phyloP scores from a whole-genome alignment of 140 eudicot species.

The Senecio squalidus region DNA sequence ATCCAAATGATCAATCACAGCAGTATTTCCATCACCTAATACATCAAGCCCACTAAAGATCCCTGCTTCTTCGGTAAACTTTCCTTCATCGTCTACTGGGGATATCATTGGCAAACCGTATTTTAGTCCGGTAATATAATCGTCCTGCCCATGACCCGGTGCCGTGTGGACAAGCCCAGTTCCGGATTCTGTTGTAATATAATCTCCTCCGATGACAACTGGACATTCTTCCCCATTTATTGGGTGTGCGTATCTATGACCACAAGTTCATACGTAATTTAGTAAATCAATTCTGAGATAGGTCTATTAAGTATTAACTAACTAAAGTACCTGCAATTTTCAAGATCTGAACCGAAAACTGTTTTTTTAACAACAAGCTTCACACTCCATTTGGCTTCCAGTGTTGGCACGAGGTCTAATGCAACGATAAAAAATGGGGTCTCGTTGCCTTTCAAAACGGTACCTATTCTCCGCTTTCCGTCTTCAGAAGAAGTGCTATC shows the following conservation, averaged over 20 bases:
- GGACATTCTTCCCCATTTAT: constrained; percentile 84
- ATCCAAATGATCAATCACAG: constrained; percentile 82
- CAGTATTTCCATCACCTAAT: constrained; percentile 90
- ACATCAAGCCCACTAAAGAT: constrained; percentile 84
- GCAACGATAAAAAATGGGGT: constrained; percentile 67
- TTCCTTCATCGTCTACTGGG: constrained; percentile 95
- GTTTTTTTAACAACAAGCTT: constrained; percentile 66
- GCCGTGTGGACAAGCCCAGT: constrained; percentile 99
- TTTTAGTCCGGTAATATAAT: constrained; percentile 83
- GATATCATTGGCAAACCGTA: constrained; percentile 76
- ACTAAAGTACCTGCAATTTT: constrained; percentile 81
- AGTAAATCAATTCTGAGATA: too few species aligned
- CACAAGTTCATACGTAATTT: constrained; percentile 1
- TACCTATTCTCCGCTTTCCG: constrained; percentile 52
- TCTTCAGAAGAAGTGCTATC: constrained; percentile 49
- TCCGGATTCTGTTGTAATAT: constrained; percentile 97
- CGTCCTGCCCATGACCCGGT: constrained; percentile 99
- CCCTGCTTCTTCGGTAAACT: constrained; percentile 91
- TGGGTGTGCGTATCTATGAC: constrained; percentile 73
- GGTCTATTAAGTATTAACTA: too few species aligned
- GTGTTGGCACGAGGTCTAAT: constrained; percentile 64
- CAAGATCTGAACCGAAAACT: constrained; percentile 80
- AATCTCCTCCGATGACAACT: constrained; percentile 95
- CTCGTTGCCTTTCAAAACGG: constrained; percentile 41
- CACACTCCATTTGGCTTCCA: constrained; percentile 82